Conservation (phyloP, 78 protist species). For the slime mould (Dictyostelium discoideum) region DNA sequence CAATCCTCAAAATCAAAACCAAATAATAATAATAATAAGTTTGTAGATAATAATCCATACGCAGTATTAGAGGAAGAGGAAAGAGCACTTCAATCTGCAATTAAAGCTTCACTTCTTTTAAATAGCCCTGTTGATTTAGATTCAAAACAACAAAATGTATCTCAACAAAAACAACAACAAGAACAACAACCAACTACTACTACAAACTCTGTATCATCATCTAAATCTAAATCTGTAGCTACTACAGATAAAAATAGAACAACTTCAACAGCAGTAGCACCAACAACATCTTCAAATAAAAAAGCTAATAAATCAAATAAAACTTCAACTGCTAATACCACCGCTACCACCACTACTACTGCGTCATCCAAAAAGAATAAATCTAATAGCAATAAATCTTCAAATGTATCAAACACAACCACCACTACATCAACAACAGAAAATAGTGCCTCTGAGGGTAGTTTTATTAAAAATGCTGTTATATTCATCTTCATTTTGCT, state of each 20-base stretch:
- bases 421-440: not conserved
- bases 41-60: not conserved
- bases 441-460: not conserved
- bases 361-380: not conserved
- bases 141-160: not conserved
- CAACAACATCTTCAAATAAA: not conserved
- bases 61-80: slow-evolving; percentile 13
- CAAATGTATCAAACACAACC: not conserved
- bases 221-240: not conserved
- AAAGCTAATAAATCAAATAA: not conserved
- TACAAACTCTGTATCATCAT: not conserved
- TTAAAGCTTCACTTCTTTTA: slow-evolving; percentile 2
- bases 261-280: not conserved
- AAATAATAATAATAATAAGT: not conserved
- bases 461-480: not conserved
- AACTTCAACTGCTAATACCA: not conserved
- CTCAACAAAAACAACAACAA: not conserved
- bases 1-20: not conserved
- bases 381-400: not conserved
- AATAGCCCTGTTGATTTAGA: not conserved
- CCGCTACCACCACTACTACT: not conserved
- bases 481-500: not conserved
- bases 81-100: not conserved
- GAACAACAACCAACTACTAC: no score
- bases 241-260: not conserved